Conservation (phyloP, 129 eudicot species). For the Escallonia herrerae region DNA sequence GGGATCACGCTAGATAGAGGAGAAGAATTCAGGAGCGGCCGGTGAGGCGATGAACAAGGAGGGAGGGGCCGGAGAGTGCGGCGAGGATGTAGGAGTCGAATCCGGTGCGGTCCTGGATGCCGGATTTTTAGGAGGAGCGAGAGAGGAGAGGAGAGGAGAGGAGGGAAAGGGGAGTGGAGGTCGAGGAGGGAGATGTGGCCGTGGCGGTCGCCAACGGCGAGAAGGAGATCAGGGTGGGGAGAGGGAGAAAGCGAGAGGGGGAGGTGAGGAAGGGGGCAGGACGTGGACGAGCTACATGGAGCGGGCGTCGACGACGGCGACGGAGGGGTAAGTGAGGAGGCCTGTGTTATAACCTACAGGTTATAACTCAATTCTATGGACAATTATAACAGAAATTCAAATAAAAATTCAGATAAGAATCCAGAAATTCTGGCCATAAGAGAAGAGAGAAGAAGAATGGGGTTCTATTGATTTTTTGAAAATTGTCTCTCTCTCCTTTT, state of each 20-base stretch:
- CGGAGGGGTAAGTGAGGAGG: slow-evolving; percentile 39
- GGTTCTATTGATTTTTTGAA: too few relatives aligned
- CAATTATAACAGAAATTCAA: too few relatives aligned
- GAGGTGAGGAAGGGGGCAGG: slow-evolving; percentile 44
- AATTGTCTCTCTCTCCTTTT: too few relatives aligned
- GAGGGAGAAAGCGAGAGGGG: too few relatives aligned
- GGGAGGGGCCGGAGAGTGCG: slow-evolving; percentile 36
- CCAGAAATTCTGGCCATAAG: too few relatives aligned
- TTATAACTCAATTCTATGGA: too few relatives aligned
- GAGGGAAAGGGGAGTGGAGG: slow-evolving; percentile 23
- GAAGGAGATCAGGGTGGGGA: slow-evolving; percentile 25
- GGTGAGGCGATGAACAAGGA: slow-evolving; percentile 32
- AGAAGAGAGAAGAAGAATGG: too few relatives aligned
- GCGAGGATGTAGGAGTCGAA: slow-evolving; percentile 41
- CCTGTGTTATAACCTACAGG: too few relatives aligned
- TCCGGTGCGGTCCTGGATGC: slow-evolving; percentile 43
- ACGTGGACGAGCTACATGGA: slow-evolving; percentile 38
- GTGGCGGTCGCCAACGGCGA: slow-evolving; percentile 58
- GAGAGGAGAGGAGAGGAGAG: slow-evolving; percentile 31
- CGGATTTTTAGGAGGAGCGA: slow-evolving; percentile 33
- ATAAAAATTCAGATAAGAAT: too few relatives aligned
- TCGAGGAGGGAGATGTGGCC: slow-evolving; percentile 47
- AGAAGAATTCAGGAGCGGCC: slow-evolving; percentile 35
- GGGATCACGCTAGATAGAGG: slow-evolving; percentile 47
- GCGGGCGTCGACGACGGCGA: slow-evolving; percentile 33